Evolutionary conservation across 139 green algal species (phyloP), one percentile per base, ranked within the genome.

Genomic region (Mesostigma viride): DNA sequence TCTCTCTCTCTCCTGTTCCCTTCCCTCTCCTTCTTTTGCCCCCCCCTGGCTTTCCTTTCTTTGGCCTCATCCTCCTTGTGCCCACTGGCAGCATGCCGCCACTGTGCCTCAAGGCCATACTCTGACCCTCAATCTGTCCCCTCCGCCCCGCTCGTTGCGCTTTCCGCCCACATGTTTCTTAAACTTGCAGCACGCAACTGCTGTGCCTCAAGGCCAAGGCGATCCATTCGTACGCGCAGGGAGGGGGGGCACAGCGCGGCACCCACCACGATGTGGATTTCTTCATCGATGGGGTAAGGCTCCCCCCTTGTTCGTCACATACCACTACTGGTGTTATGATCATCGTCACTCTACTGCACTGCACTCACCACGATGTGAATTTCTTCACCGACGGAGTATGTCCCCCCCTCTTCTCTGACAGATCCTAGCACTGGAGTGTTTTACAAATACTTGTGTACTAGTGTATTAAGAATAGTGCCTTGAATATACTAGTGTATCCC

Each of bases 191-290:
- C 35, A 59, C 63, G 2, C 33, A 28, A 28, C 35, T 78, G 0
- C 26, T 69, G 51, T 67, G 61, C 8, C 60, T 71, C 67, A 75
- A 71, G 57, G 57, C 76, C 22, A 75, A 75, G 59, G 60, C 26
- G 48, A n/a, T 53, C 1, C 28, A 27, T 1, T 44, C 62, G 31
- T 33, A 79, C 17, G 48, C 11, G 20, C 68, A 79, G 22, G 67
- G 76, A n/a, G 30, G 20, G 20, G 22, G n/a, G n/a, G n/a, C n/a
- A n/a, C n/a, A n/a, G n/a, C n/a, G 57, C 20, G 14, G 45, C 2
- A 62, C 62, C 35, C 73, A 69, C 3, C 69, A 58, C 31, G 86
- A 91, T 67, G 76, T 95, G 5, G 84, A 94, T 59, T 92, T 95
- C 77, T 84, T 79, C 74, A 81, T 92, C 22, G 85, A 90, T 53